A percentile compares a stretch with the other conserved stretches of the same genome.
phyloP scores from a whole-genome alignment of 768 basidiomycete species.

The Panellus pusillus region DNA sequence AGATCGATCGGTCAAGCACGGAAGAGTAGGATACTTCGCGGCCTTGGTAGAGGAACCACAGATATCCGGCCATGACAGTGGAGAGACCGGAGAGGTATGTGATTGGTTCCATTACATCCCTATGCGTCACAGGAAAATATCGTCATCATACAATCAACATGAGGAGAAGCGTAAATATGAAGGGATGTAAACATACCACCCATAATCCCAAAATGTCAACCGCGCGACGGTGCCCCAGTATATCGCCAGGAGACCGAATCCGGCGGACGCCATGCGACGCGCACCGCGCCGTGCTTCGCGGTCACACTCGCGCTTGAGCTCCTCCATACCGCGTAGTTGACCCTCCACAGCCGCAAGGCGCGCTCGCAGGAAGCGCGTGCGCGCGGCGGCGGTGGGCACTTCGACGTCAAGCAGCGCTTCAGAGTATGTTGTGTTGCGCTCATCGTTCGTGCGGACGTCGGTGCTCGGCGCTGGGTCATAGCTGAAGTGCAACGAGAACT shows the following conservation, averaged over 20 bases:
- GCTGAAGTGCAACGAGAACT: slow-evolving; percentile 51
- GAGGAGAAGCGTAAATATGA: no score
- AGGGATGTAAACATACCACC: no score
- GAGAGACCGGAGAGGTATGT: slow-evolving; percentile 66
- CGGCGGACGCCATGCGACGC: slow-evolving; percentile 54
- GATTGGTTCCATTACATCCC: slow-evolving; percentile 71
- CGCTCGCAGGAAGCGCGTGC: slow-evolving; percentile 57
- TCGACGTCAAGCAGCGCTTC: slow-evolving; percentile 43
- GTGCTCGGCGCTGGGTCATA: slow-evolving; percentile 22
- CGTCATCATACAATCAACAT: no score
- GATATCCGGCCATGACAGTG: slow-evolving; percentile 60
- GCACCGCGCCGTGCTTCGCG: slow-evolving; percentile 56
- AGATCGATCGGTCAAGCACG: slow-evolving; percentile 58
- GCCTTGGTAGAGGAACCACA: slow-evolving; percentile 63
- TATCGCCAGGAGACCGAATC: slow-evolving; percentile 56
- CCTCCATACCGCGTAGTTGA: slow-evolving; percentile 51
- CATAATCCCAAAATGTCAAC: slow-evolving; percentile 64
- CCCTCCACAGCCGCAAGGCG: slow-evolving; percentile 42
- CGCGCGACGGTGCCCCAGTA: slow-evolving; percentile 68
- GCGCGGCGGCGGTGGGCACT: slow-evolving; percentile 63
- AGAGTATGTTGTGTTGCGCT: not conserved
- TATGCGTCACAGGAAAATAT: no score
- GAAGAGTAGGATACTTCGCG: slow-evolving; percentile 68
- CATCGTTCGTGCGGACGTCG: not conserved
- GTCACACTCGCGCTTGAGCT: slow-evolving; percentile 57